Conservation (phyloP, 306 rosid species). For the Castanopsis chinensis region DNA sequence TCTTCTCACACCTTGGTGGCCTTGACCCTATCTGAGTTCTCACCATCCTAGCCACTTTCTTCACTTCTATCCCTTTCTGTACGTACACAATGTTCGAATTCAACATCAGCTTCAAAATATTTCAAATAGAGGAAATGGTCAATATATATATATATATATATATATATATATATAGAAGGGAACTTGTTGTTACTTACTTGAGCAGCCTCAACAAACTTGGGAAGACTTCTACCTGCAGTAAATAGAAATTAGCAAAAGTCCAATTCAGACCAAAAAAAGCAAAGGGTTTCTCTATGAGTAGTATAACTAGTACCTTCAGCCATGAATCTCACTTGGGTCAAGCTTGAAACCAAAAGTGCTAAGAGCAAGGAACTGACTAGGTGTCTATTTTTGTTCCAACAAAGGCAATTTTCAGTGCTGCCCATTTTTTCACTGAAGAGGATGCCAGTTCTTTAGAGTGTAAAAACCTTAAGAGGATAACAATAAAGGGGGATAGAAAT, state of each 20-base stretch:
- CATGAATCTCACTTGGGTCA: conserved; percentile 33
- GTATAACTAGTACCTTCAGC: conserved; percentile 65
- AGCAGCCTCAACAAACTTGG: conserved; percentile 30
- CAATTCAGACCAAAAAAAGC: neutral
- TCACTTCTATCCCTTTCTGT: conserved; percentile 33
- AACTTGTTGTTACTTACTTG: conserved; percentile 29
- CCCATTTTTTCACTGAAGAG: conserved; percentile 44
- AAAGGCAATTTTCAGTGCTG: conserved; percentile 39
- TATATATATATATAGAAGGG: too few species aligned
- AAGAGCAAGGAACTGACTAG: conserved; percentile 30
- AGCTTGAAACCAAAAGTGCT: conserved; percentile 45
- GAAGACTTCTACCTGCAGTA: conserved; percentile 56
- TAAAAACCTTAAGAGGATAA: conserved; percentile 31
- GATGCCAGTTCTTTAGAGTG: conserved; percentile 26
- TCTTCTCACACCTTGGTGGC: conserved; percentile 65
- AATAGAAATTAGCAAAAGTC: conserved; percentile 13
- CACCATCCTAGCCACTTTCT: conserved; percentile 13
- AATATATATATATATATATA: neutral
- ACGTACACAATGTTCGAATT: conserved; percentile 1
- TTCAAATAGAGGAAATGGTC: neutral
- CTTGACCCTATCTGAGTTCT: conserved; percentile 59
- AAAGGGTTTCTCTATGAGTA: neutral
- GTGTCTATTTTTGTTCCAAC: conserved; percentile 47
- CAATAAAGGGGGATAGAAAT: conserved; percentile 18
- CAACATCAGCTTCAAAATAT: neutral